These are phyloP conservation scores for Pezicula neosporulosa DNA, from an alignment of 2,329 filamentous ascomycete species.

Conservation along the genomic window DNA sequence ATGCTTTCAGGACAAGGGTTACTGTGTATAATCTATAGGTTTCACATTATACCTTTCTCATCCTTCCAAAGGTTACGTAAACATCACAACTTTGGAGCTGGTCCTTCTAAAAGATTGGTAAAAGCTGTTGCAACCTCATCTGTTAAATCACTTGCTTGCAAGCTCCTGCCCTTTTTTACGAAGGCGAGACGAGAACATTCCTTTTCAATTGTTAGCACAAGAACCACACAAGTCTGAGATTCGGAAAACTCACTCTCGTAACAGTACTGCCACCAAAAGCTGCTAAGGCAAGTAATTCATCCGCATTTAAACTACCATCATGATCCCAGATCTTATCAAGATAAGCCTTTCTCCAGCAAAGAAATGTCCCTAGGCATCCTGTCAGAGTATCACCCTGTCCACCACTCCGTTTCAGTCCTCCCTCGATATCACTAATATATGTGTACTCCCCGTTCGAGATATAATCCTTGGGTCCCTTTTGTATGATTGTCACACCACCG, in stretches of 20 bases:
- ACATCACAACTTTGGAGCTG: conserved; percentile 19
- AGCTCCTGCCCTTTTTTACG: conserved; percentile 75
- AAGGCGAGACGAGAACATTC: conserved; percentile 88
- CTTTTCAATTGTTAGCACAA: conserved; percentile 31
- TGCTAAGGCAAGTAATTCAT: conserved; percentile 69
- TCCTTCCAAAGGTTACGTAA: too few species aligned
- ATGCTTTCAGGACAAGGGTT: too few species aligned
- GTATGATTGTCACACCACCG: conserved; percentile 84
- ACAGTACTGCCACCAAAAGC: conserved; percentile 85
- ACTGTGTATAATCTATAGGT: too few species aligned
- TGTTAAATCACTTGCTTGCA: conserved; percentile 92
- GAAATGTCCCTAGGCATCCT: conserved; percentile 80
- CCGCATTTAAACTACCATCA: conserved; percentile 42
- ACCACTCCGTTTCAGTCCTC: conserved; percentile 85
- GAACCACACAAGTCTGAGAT: conserved; percentile 11
- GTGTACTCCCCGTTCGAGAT: conserved; percentile 78
- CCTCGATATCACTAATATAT: conserved; percentile 71
- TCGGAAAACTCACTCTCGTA: conserved; percentile 61
- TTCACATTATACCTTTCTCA: too few species aligned
- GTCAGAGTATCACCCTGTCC: conserved; percentile 96
- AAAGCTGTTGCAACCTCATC: conserved; percentile 86
- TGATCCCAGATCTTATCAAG: conserved; percentile 76
- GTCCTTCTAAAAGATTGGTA: conserved; percentile 68
- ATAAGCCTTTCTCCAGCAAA: conserved; percentile 88
- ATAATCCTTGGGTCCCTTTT: conserved; percentile 81